Conservation (phyloP, 192 early-diverging fungal genomes). For the Backusella macrospora region DNA sequence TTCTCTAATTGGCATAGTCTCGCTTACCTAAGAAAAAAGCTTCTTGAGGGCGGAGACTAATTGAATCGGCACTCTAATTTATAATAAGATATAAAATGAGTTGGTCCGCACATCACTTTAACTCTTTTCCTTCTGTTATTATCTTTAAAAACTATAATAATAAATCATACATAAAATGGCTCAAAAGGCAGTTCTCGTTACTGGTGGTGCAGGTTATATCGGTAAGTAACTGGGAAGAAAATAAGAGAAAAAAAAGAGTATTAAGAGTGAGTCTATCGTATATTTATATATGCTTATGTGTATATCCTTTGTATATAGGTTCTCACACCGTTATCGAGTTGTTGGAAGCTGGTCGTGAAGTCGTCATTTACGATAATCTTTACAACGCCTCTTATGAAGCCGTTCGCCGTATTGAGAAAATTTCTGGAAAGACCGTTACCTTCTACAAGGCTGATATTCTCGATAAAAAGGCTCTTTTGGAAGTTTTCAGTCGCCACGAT, state of each 20-base stretch:
- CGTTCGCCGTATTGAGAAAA: conserved; percentile 67
- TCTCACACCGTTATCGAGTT: conserved; percentile 90
- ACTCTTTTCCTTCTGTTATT: neutral
- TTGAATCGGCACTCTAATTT: conserved; percentile 1
- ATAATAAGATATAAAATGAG: neutral
- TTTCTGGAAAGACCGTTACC: conserved; percentile 57
- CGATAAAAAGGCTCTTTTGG: conserved; percentile 68
- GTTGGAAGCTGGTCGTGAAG: conserved; percentile 61
- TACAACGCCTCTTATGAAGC: conserved; percentile 77
- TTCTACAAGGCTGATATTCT: conserved; percentile 84
- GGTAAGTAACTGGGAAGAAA: conserved; percentile 38
- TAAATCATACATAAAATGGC: conserved; percentile 13
- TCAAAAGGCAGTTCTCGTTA: conserved; percentile 54
- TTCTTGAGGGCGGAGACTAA: neutral
- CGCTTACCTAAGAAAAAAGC: conserved; percentile 8
- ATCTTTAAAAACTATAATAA: neutral
- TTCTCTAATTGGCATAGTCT: conserved; percentile 13
- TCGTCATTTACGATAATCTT: conserved; percentile 91
- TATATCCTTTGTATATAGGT: conserved; percentile 36
- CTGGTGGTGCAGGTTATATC: conserved; percentile 87
- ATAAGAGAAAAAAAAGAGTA: neutral
- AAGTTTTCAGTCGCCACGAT: conserved; percentile 62
- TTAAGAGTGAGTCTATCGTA: neutral
- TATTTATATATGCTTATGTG: neutral
- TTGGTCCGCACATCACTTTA: neutral